Base-by-base conservation (phyloP, 2,329 filamentous ascomycete genomes). In the Thelonectria rubi region DNA sequence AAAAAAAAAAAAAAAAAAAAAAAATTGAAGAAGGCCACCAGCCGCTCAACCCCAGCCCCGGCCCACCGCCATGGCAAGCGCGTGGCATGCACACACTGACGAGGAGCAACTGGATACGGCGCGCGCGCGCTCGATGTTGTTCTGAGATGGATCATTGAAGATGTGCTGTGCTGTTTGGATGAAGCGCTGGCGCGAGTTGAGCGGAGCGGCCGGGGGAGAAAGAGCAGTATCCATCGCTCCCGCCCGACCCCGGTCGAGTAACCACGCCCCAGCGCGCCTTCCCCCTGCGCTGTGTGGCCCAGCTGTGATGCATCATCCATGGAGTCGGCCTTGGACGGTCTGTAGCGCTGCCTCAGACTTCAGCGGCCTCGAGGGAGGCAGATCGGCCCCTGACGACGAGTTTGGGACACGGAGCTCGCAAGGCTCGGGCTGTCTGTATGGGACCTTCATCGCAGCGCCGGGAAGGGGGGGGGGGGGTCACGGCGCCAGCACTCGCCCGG, bases 181-280 rank as follows among this genome's bases (percentile, higher is more conserved):
- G 60, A 39, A 61, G 50, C 63, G 60, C 63, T 70, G 66, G 68
- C 64, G 67, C 67, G 57, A 69, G 63, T 47, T 65, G 57, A 68
- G 67, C 65, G 65, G 67, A 69, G 62, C 50, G 58, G 57, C 64
- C 64, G 67, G 67, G 66, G 67, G n/a, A 18, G 43, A 48, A 32
- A 49, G 34, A 42, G 54, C 65, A 69, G 55, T 64, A 68, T 68
- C 55, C 66, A 69, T 70, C 65, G 66, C 61, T 70, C 68, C 68
- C 68, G 68, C 58, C 24, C 48, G 46, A 49, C 54, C 58, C 58
- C 24, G 40, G 52, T 40, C 40, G 40, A 49, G 42, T 20, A 42
- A 26, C 47, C 50, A 46, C 50, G 15, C 45, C 54, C 58, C 58
- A 15, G 57, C 17, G 32, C 56, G 55, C 59, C 68, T 39, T 58